Evolutionary conservation across 2,329 filamentous ascomycete species (phyloP).

Genomic region (Epichloe sylvatica): DNA sequence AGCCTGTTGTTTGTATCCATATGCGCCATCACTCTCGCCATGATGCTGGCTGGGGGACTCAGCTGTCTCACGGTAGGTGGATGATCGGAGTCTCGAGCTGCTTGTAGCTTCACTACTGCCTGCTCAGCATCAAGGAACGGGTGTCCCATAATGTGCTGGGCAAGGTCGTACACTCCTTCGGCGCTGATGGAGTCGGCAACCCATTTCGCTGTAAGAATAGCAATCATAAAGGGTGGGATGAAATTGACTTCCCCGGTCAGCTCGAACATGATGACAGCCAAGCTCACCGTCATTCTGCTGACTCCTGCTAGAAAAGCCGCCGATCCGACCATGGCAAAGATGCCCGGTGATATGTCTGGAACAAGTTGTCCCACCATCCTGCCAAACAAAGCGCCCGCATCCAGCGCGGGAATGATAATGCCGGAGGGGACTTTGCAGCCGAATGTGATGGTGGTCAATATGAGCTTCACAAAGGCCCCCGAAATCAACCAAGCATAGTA

Average conservation of each 20-base stretch:
- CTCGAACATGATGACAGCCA: slow-evolving; percentile 49
- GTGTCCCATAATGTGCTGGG: slow-evolving; percentile 43
- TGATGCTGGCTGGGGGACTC: slow-evolving; percentile 40
- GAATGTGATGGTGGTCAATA: slow-evolving; percentile 44
- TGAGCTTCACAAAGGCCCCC: slow-evolving; percentile 40
- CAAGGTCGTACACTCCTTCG: slow-evolving; percentile 44
- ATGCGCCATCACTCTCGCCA: slow-evolving; percentile 39
- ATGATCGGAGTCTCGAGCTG: slow-evolving; percentile 23
- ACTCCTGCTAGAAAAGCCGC: slow-evolving; percentile 45
- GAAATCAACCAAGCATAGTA: slow-evolving; percentile 39
- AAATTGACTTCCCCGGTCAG: slow-evolving; percentile 45
- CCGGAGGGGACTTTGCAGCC: slow-evolving; percentile 46
- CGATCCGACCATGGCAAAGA: slow-evolving; percentile 47
- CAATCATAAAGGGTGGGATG: slow-evolving; percentile 43
- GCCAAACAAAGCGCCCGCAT: slow-evolving; percentile 44
- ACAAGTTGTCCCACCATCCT: slow-evolving; percentile 32
- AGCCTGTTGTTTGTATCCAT: slow-evolving; percentile 25
- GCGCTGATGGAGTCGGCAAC: slow-evolving; percentile 37
- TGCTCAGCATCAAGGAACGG: slow-evolving; percentile 42
- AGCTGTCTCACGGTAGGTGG: slow-evolving; percentile 28
- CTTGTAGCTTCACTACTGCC: slow-evolving; percentile 19
- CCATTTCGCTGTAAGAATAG: slow-evolving; percentile 46
- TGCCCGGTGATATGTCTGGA: slow-evolving; percentile 35
- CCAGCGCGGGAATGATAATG: slow-evolving; percentile 45
- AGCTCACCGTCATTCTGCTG: slow-evolving; percentile 42